Evolutionary conservation across 139 green algal species (phyloP).

Genomic region (Chlamydomonas schloesseri): DNA sequence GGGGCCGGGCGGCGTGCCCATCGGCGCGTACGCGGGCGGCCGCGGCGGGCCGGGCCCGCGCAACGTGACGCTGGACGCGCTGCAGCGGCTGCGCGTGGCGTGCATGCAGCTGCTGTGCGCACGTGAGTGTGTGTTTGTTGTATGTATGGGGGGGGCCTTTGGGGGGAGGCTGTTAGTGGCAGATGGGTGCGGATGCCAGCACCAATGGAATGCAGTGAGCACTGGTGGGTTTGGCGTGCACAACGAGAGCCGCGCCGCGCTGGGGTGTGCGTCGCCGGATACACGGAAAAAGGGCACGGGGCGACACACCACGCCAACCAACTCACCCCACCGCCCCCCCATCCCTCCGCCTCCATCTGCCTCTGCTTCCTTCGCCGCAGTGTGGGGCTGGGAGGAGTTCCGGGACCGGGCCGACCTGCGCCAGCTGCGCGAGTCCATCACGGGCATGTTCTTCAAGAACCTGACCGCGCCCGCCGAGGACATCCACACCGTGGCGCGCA

Average conservation of each 20-base stretch:
- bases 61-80: slow-evolving; percentile 54
- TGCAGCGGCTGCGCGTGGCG: slow-evolving; percentile 73
- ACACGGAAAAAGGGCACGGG: too few species aligned
- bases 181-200: too few species aligned
- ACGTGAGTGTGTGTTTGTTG: neutral
- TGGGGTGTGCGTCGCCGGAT: too few species aligned
- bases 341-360: too few species aligned
- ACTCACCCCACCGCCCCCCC: neutral
- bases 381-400: slow-evolving; percentile 47
- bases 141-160: too few species aligned
- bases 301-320: too few species aligned
- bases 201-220: too few species aligned
- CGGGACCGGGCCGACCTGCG: slow-evolving; percentile 33
- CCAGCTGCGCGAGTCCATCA: slow-evolving; percentile 70
- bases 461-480: slow-evolving; percentile 43
- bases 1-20: neutral
- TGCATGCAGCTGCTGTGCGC: slow-evolving; percentile 81
- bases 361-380: slow-evolving; percentile 2
- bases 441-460: slow-evolving; percentile 75
- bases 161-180: too few species aligned
- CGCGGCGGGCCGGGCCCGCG: slow-evolving; percentile 21
- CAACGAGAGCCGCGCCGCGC: too few species aligned
- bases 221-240: too few species aligned
- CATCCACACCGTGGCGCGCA: slow-evolving; percentile 50
- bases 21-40: neutral